phyloP scores from a whole-genome alignment of 1,284 basidiomycete species.

The Ceratobasidium sp. region DNA sequence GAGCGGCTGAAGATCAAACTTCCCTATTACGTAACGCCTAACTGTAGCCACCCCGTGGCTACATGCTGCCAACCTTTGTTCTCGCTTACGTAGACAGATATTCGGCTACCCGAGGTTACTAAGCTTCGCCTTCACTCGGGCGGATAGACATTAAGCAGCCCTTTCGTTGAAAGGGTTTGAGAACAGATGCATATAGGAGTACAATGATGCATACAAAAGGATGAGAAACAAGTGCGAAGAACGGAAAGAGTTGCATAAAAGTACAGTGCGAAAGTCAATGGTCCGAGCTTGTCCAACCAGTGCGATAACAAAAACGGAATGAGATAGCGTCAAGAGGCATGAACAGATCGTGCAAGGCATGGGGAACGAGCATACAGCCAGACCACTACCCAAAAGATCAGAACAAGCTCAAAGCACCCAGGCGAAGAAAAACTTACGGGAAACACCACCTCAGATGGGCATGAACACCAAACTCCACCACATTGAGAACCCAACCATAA shows the following conservation, averaged over 20 bases:
- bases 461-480: conserved; percentile 38
- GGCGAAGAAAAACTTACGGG: not conserved
- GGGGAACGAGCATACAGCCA: conserved; percentile 4
- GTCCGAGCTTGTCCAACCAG: not conserved
- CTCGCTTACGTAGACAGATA: too few species aligned
- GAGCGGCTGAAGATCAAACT: not conserved
- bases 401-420: not conserved
- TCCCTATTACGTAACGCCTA: not conserved
- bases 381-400: not conserved
- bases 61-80: not conserved
- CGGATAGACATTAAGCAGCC: not conserved
- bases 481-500: conserved; percentile 28
- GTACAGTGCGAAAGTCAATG: not conserved
- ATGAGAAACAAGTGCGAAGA: too few species aligned
- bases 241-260: not conserved
- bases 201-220: not conserved
- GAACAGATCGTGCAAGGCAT: not conserved
- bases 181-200: not conserved
- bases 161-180: not conserved
- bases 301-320: not conserved
- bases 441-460: conserved; percentile 4
- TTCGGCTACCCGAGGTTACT: too few species aligned
- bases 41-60: not conserved
- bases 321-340: not conserved
- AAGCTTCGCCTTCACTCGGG: too few species aligned